Evolutionary conservation across 208 protist genomes (phyloP).

Genomic region (Phytomonas sp.): DNA sequence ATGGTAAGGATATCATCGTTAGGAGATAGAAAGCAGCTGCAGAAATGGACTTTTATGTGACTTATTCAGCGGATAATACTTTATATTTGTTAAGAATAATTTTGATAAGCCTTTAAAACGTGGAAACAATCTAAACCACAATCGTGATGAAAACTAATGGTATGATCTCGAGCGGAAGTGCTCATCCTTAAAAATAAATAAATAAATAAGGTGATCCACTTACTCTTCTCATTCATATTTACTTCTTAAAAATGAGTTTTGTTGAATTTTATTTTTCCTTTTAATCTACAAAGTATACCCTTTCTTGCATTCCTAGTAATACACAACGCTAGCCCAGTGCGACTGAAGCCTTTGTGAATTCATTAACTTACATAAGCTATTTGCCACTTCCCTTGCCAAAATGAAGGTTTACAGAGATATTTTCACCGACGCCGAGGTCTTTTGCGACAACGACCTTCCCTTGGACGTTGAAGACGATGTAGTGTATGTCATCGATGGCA

Average conservation of each 20-base stretch:
- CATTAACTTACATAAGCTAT: background rate
- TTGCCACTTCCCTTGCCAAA: slow-evolving; percentile 7
- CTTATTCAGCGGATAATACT: background rate
- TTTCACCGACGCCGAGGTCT: slow-evolving; percentile 83
- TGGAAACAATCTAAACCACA: background rate
- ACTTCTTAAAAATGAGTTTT: background rate
- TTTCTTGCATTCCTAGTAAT: background rate
- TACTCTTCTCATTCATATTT: background rate
- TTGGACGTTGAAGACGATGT: slow-evolving; percentile 74
- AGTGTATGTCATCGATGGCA: slow-evolving; percentile 70
- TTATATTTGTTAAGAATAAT: background rate
- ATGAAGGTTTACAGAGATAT: slow-evolving; percentile 90
- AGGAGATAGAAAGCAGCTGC: background rate
- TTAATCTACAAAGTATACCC: background rate
- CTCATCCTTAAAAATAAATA: background rate
- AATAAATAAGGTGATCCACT: background rate
- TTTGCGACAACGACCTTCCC: slow-evolving; percentile 86
- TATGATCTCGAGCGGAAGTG: background rate
- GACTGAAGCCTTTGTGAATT: background rate
- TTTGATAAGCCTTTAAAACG: background rate
- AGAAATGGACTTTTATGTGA: background rate
- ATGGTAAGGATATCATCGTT: background rate
- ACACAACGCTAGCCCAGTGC: slow-evolving; percentile 6
- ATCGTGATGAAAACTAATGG: background rate
- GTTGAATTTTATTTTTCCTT: background rate